Evolutionary conservation across 805 yeast genomes (phyloP), one percentile per base, ranked within the genome.

Genomic region (Saccharomycopsis malanga): DNA sequence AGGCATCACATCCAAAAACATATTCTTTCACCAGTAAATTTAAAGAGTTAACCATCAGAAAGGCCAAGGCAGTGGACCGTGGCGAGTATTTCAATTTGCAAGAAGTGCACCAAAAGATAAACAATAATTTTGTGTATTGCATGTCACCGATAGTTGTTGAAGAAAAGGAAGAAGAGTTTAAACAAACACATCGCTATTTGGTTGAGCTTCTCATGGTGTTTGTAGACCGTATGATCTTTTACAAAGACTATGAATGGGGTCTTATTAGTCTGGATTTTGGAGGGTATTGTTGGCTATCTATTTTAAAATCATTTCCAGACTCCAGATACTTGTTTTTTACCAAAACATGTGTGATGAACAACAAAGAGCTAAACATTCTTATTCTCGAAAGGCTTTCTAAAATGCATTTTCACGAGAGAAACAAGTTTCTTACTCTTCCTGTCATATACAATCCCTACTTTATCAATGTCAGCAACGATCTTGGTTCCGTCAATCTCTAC

Each of bases 161-260:
- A 18, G 12, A 6, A 7, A 7, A 32, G 17, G 36, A 32, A n/a
- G 36, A 32, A n/a, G 36, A 32, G 17, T 32, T 9, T 9, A n/a
- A 6, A 7, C 36, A 32, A n/a, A 32, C 36, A n/a, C 36, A 32
- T 32, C 12, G 36, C 7, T n/a, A 32, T n/a, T 18, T 32, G 7
- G 36, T 32, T 7, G 36, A 32, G 17, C 36, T 32, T 18, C 36
- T 32, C 12, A 32, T 32, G 36, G 36, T 32, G 17, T 32, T 32
- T n/a, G 36, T 18, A 12, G 36, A 37, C 27, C 12, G 40, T 6
- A 37, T 37, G 23, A n/a, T 37, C 18, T 37, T 37, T 18, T 37
- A 17, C 40, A 10, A 18, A 37, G 40, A 37, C 27, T 37, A 21
- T 15, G 40, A 37, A 18, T 37, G 40, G 40, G 40, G n/a, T 4